Evolutionary conservation across 768 basidiomycete species (phyloP), one percentile per base, ranked within the genome.

Genomic region (Panus rudis): DNA sequence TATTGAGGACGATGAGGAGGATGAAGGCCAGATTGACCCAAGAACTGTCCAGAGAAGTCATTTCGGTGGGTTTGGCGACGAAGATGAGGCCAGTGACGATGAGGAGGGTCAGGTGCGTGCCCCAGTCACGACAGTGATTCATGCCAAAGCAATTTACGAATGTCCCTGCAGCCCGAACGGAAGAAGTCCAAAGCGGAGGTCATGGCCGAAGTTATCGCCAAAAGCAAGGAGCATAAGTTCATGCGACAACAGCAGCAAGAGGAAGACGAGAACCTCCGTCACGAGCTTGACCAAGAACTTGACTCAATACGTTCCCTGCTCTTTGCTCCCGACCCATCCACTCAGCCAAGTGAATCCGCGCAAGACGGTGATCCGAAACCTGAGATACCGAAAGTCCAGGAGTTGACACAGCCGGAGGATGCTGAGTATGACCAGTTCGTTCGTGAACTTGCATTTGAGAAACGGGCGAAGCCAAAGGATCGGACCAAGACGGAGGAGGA

Each of bases 401-500:
- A 45, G 8, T n/a, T n/a, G n/a, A n/a, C n/a, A n/a, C 53, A 61
- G 4, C 59, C 69, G 10, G 53, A 65, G 8, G 74, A 79, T 47
- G 73, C 78, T 43, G 82, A 92, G 52, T 99, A 98, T 55, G 94
- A 99, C 63, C 82, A 84, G 54, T 83, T 81, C 50, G 93, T 99
- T 7, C 81, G 89, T 14, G 88, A 92, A 52, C 78, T 98, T 28
- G 92, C 85, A 0, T 94, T 93, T 55, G 96, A 98, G 46, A 80
- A 87, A 53, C 78, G 96, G 1, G 87, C 96, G 2, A 89, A 92
- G 50, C 87, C 96, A 1, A 96, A 91, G 58, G 88, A 99, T 60
- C 68, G 96, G 43, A 92, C 90, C 22, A 97, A 96, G 68, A 97
- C 93, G 0, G 94, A 96, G 54, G 92, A 97, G 54, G 96, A 99